Evolutionary conservation across 2,329 filamentous ascomycete genomes (phyloP).

Genomic region (Cryphonectria radicalis): DNA sequence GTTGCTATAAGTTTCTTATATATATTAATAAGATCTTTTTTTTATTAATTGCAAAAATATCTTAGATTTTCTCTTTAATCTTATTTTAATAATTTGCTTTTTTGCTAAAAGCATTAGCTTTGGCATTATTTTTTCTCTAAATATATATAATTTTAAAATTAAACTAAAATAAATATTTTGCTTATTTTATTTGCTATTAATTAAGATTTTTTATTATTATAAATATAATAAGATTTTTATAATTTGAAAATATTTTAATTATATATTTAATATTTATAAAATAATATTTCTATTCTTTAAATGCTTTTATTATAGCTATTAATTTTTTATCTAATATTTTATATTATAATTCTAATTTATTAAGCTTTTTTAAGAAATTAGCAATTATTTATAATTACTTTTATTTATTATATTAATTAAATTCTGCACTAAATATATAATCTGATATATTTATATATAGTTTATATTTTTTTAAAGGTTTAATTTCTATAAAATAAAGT

Average conservation of each 20-base stretch:
- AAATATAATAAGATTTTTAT: not conserved
- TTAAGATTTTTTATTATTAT: not conserved
- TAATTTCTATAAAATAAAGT: too few species aligned
- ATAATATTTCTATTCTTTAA: not conserved
- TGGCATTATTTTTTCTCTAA: not conserved
- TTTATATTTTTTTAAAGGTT: too few species aligned
- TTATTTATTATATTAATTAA: too few species aligned
- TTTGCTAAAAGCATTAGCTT: not conserved
- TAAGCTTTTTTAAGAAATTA: too few species aligned
- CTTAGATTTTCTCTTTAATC: not conserved
- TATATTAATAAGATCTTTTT: not conserved
- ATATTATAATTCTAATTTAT: too few species aligned
- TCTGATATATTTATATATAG: too few species aligned
- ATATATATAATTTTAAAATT: not conserved
- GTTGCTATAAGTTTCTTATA: not conserved
- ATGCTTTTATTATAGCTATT: not conserved
- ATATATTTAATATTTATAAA: not conserved
- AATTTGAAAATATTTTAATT: not conserved
- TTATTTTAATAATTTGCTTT: not conserved
- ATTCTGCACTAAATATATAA: too few species aligned
- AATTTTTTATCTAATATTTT: not conserved
- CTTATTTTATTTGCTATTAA: not conserved
- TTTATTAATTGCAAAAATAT: not conserved
- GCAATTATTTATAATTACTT: too few species aligned
- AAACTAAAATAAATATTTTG: not conserved